Base-by-base conservation (phyloP, 148 eudicot species). In the Rhododendron griersonianum region DNA sequence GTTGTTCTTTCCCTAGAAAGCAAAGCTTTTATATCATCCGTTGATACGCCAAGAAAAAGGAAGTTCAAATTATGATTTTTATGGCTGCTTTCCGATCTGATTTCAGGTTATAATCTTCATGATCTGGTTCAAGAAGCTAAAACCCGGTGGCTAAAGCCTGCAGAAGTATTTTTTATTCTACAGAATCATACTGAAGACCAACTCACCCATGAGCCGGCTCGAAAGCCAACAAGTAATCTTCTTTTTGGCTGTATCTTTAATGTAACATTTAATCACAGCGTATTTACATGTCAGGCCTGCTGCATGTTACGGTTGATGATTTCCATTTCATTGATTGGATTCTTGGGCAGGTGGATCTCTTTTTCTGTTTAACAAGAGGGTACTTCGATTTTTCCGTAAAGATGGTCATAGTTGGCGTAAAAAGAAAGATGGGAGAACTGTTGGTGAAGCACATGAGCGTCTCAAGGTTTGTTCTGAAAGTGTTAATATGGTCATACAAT, bases 371-470 rank as follows among this genome's bases (percentile, higher is more conserved):
- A 94, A 97, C 95, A 97, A 93, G 91, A 94, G 98, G 86, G 95
- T 94, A 69, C 95, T 93, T 79, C 91, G 96, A 28, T 93, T 89
- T 90, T 97, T 97, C 67, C 98, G 99, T 28, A 93, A 90, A 88
- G 99, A 97, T 89, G 98, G 98, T 89, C 93, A 97, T 87, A 94
- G 82, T 69, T 97, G 99, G 98, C 91, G 96, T 78, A 93, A 92
- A 86, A 96, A 94, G 92, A 95, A 89, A 91, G 96, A 96, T 91
- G 96, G 96, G 39, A 89, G 92, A 87, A 92, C 93, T 74, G 95
- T 94, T 87, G 98, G 96, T 80, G 99, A 96, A 93, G 98, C 98
- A 63, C 99, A 96, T 85, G 99, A 95, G 83, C 94, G 96, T 55
- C 95, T 96, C 50, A 96, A 96, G 99, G 99, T 96, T 90, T 86